Evolutionary conservation across 352 stramenopile species (phyloP).

Genomic region (Globisporangium recalcitrans): DNA sequence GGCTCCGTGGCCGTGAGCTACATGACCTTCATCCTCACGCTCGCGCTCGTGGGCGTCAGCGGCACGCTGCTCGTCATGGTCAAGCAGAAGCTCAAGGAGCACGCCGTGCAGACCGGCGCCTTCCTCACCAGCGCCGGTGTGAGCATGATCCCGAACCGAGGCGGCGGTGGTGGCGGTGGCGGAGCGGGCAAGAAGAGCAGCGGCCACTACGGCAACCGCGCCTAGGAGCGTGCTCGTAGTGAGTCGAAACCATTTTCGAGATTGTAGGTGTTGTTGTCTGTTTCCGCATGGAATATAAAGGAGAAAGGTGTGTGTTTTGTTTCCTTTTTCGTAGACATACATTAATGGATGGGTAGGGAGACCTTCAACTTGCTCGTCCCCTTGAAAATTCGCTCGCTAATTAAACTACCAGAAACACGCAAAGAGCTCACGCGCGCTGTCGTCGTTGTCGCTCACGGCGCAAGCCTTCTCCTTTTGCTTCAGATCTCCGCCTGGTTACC

Average conservation of each 20-base stretch:
- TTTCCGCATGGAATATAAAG: background rate
- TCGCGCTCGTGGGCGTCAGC: constrained; percentile 64
- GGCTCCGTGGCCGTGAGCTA: constrained; percentile 69
- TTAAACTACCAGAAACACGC: background rate
- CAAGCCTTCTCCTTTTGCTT: constrained; percentile 10
- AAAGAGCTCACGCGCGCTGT: background rate
- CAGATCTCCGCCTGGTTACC: constrained; percentile 50
- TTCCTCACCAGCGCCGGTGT: background rate
- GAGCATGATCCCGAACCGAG: constrained; percentile 4
- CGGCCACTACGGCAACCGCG: constrained; percentile 1
- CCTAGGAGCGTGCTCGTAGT: background rate
- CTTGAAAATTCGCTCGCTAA: background rate
- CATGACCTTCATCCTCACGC: constrained; percentile 72
- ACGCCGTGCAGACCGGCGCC: constrained; percentile 7
- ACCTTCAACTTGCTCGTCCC: background rate
- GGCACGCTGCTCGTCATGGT: constrained; percentile 71
- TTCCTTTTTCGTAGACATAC: background rate
- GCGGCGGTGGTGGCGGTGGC: background rate
- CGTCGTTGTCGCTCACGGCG: background rate
- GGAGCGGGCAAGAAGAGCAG: constrained; percentile 6
- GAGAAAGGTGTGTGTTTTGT: background rate
- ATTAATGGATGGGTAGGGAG: background rate
- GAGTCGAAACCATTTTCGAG: constrained; percentile 1
- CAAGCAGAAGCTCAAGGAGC: constrained; percentile 49
- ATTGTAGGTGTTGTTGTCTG: background rate